Evolutionary conservation across 1,284 basidiomycete genomes (phyloP), one percentile per base, ranked within the genome.

Genomic region (Rhodofomes roseus): DNA sequence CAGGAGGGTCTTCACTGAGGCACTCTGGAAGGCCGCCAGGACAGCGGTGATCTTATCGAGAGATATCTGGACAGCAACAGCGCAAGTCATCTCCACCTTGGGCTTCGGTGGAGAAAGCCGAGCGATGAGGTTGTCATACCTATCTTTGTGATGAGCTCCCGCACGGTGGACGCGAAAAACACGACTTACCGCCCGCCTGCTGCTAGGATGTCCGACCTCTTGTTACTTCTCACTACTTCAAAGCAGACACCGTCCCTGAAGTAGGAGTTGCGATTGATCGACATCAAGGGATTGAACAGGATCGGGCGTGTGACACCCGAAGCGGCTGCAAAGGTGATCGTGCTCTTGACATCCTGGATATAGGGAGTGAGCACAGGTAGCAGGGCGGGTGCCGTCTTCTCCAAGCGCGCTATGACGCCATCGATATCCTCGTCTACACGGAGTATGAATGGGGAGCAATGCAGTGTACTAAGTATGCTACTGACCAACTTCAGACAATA

Each of bases 181-280:
- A 34, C 11, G 2, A 66, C 84, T 55, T 61, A 90, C 88, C 90
- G 80, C 64, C 93, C 93, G 57, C 91, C 93, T 4, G 84, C 84
- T 29, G 89, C 93, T 23, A 95, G 79, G 14, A 93, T 80, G 61
- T 95, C 92, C 2, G 79, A 77, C 23, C 81, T 81, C 69, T 88
- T 92, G 63, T 79, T 84, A 51, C 81, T 82, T 59, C 84, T 79
- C 3, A 88, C 85, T 1, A 94, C 85, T 65, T 93, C 89, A 59
- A 95, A 81, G 53, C 90, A 79, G 23, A 93, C 77, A 0, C 92
- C 92, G 56, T 89, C 83, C 50, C 84, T 85, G 77, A 92, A 93
- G 65, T 86, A 79, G 0, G 75, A 71, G 64, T 84, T 83, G 63
- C 85, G 83, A 59, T 76, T 78, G 14, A 82, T 84, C 22, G 89